These are phyloP conservation scores for Melaleuca alternifolia DNA, from an alignment of 345 rosid genomes.

Conservation along the genomic window DNA sequence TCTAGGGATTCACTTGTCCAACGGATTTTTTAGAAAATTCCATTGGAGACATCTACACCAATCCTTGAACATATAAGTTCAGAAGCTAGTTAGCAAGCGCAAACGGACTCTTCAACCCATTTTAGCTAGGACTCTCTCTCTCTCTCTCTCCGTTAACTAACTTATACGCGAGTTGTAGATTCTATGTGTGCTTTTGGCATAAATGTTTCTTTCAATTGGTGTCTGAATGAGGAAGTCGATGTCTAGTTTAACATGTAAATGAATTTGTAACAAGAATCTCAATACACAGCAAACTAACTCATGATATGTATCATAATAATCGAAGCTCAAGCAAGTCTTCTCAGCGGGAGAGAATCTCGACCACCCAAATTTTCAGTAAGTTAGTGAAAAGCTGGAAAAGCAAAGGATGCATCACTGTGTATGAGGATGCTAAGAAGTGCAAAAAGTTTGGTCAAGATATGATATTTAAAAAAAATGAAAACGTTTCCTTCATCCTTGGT, in stretches of 20 bases:
- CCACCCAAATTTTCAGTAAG: background rate
- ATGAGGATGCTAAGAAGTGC: background rate
- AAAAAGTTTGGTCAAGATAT: background rate
- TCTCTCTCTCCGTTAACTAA: no score
- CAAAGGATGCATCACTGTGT: background rate
- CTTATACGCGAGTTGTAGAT: no score
- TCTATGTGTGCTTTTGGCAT: background rate
- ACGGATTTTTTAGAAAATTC: no score
- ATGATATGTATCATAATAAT: background rate
- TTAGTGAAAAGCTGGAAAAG: background rate
- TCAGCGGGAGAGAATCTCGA: background rate
- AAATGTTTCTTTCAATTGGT: background rate
- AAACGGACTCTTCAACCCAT: no score
- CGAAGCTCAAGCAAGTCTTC: background rate
- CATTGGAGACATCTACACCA: no score
- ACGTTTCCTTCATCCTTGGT: background rate
- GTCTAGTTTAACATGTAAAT: background rate
- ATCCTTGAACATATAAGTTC: no score
- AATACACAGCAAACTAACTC: background rate
- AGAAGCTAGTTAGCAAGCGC: no score
- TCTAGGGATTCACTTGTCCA: no score
- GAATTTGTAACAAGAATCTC: background rate
- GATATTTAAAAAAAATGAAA: background rate
- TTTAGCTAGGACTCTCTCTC: no score
- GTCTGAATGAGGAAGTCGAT: background rate